Evolutionary conservation across 257 asterid genomes (phyloP), one percentile per base, ranked within the genome.

Genomic region (Solanum pimpinellifolium): DNA sequence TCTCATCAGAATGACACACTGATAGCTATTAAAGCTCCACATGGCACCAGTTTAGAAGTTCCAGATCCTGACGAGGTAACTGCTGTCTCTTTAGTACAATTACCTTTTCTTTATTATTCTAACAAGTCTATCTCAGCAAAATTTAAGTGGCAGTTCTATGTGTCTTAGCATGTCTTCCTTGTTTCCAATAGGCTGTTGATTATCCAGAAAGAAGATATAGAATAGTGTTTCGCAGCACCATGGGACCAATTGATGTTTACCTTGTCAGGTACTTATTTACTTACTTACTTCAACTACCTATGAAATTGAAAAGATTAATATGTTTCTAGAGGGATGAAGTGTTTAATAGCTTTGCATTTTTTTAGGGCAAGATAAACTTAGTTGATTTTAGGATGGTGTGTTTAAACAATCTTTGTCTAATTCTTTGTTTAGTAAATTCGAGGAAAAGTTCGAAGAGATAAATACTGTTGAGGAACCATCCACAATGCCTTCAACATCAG

Each of bases 21-120:
- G 89, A 94, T 97, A 86, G 99, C 97, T 76, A 89, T 97, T 91
- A 95, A 97, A 91, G 98, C 99, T 93, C 99, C 99, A 37, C 99
- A 93, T 89, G 99, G 98, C 46, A 95, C 98, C 81, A 94, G 98
- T 80, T 90, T 97, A 91, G 97, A 95, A 92, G 99, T 95, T 85
- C 98, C 98, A n/a, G 98, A 94, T 86, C 99, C 98, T 37, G 98
- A 94, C 59, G 98, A 95, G 97, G 99, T 95, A 90, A 66, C 87
- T 85, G 85, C 72, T 37, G 87, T 74, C 86, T 41, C 47, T 85
- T 85, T 41, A 41, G 76, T 31, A 27, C 65, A 72, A 33, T 33
- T 25, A 16, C 46, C 10, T 81, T 25, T 47, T 60, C 41, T 27
- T 65, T 46, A 20, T 33, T 68, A 11, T 25, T 14, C 21, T 68